Evolutionary conservation across 2,329 filamentous ascomycete genomes (phyloP).

Genomic region (Gaeumannomyces tritici): DNA sequence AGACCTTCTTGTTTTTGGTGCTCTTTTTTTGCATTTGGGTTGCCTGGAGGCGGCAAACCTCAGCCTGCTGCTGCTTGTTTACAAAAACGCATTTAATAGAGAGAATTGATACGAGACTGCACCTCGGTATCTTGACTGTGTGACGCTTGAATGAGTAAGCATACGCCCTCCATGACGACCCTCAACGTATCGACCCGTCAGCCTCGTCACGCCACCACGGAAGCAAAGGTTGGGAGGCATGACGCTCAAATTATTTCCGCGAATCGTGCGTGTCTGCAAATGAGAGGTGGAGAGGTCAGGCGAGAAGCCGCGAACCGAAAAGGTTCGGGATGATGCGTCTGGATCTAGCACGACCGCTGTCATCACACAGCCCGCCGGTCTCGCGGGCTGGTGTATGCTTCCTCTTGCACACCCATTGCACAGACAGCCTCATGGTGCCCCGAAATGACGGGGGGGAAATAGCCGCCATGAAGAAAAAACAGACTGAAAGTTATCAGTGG

Average conservation of each 20-base stretch:
- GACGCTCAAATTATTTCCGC: no score
- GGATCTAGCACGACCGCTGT: no score
- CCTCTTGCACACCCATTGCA: no score
- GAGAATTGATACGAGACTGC: neutral
- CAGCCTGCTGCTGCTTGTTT: neutral
- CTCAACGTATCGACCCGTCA: neutral
- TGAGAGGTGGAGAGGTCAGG: no score
- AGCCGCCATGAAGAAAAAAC: neutral
- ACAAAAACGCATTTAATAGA: neutral
- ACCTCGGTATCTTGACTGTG: neutral
- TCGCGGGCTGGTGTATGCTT: no score
- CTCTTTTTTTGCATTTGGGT: neutral
- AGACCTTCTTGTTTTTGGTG: neutral
- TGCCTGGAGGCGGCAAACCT: neutral
- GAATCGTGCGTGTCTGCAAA: no score
- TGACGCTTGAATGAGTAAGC: neutral
- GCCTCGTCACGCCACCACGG: neutral
- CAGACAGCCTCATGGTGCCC: no score
- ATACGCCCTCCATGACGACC: neutral
- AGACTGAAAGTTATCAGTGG: neutral
- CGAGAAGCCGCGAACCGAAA: no score
- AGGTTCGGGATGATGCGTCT: no score
- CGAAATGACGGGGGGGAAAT: no score
- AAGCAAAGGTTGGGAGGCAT: no score
- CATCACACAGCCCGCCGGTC: no score